Base-by-base conservation (phyloP, 345 rosid genomes). In the Pistacia atlantica region DNA sequence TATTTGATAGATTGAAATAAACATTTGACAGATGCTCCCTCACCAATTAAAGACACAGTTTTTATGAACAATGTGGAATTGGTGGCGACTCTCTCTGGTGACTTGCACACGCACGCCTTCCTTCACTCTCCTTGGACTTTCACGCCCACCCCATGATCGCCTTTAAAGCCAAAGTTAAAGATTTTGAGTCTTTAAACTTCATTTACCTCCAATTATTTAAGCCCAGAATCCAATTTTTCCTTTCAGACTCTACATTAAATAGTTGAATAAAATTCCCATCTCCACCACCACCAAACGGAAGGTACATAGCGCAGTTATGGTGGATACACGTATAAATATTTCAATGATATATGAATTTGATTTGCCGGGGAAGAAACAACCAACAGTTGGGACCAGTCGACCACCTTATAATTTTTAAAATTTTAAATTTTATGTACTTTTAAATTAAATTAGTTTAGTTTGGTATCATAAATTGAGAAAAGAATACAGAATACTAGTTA, bases 131-230 rank as follows among this genome's bases (percentile, higher is more conserved):
- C 3, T 42, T 1, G 75, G 20, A 14, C 22, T 71, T 71, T 79
- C 92, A 81, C 84, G 76, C 60, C 74, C 77, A 73, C 38, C 84
- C 80, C 78, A 76, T 80, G 87, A 79, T 20, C 86, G 45, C 31
- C 90, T 86, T 89, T 80, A 86, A 89, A 87, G 91, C 87, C 85
- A 87, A 87, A 87, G 93, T 51, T 65, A 86, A 86, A 72, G 45
- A 18, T 22, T 13, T 13, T 42, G 46, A 12, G 42, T 11, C 13
- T 1, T 3, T 1, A 42, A 11, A 65, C 72, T 31, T 64, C 67
- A 1, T 62, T 12, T 64, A 2, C 3, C 16, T 52, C 75, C 81
- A 58, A 76, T 6, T 38, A 42, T 8, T 42, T 1, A 7, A 7
- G 8, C 46, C 46, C 46, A 42, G 8, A 42, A 5, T 42, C 46